Percentiles rank a stretch among this genome's conserved stretches.
Evolutionary conservation across 2,329 filamentous ascomycete species (phyloP).

Genomic region (Cytospora chrysosperma): DNA sequence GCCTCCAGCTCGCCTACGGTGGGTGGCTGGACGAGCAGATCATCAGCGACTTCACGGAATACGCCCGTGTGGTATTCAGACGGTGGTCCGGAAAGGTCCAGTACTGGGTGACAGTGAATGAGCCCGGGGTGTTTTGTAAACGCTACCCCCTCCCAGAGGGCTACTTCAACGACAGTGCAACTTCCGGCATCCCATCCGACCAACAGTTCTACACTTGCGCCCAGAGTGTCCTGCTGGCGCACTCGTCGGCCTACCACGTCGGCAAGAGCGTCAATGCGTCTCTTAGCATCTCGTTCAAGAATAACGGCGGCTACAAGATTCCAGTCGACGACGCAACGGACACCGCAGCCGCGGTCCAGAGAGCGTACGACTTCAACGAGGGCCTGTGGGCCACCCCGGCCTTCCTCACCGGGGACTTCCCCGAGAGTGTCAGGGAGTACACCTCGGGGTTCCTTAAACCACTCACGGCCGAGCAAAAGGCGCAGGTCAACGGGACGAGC

Average conservation of each 20-base stretch:
- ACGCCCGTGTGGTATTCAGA: constrained; percentile 5
- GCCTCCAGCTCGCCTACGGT: constrained; percentile 7
- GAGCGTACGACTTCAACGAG: constrained; percentile 15
- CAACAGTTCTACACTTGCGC: constrained; percentile 6
- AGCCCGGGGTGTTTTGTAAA: constrained; percentile 5
- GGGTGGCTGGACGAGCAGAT: constrained; percentile 14
- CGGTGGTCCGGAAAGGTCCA: constrained; percentile 10
- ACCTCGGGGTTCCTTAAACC: not conserved
- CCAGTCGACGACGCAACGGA: not conserved
- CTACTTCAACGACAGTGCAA: constrained; percentile 7
- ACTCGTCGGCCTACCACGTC: constrained; percentile 5
- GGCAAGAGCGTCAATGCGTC: constrained; percentile 1
- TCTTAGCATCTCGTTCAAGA: constrained; percentile 13
- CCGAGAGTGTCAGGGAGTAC: constrained; percentile 2
- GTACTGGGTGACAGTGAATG: constrained; percentile 9
- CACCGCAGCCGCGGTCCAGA: not conserved
- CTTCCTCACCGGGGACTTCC: constrained; percentile 10
- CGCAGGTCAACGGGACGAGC: constrained; percentile 4
- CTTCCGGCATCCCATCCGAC: not conserved
- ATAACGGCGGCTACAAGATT: constrained; percentile 11
- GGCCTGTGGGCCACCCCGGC: constrained; percentile 6
- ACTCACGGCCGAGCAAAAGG: not conserved
- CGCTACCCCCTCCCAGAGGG: not conserved
- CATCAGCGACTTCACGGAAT: constrained; percentile 11
- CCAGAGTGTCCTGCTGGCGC: not conserved